These are phyloP conservation scores for Cinchona pubescens DNA, from an alignment of 257 asterid species.

Conservation along the genomic window DNA sequence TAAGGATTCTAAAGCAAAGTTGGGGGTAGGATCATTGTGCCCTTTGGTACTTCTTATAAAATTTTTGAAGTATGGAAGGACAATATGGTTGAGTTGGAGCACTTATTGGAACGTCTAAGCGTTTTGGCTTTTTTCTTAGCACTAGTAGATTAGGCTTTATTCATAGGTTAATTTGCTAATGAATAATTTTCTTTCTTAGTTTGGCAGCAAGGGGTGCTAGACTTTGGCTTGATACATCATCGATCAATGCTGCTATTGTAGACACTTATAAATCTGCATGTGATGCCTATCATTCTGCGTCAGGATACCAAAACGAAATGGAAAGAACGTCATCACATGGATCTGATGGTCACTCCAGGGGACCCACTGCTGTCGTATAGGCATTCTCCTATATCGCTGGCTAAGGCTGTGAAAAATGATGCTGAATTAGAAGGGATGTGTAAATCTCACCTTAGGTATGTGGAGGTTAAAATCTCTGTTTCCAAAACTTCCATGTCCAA, in stretches of 20 bases:
- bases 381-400: constrained; percentile 80
- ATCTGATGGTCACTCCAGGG: constrained; percentile 31
- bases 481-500: not conserved
- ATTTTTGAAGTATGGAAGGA: not conserved
- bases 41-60: not conserved
- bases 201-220: constrained; percentile 73
- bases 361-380: constrained; percentile 48
- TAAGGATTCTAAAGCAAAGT: not conserved
- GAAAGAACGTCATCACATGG: constrained; percentile 26
- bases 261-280: constrained; percentile 63
- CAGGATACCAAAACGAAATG: constrained; percentile 22
- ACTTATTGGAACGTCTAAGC: not conserved
- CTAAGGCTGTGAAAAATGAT: constrained; percentile 92
- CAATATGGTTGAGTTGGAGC: not conserved
- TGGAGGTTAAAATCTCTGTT: constrained; percentile 8
- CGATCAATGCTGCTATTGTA: constrained; percentile 82
- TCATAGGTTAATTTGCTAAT: constrained; percentile 2
- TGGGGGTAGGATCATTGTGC: not conserved
- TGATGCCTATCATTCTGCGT: constrained; percentile 38
- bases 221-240: constrained; percentile 87
- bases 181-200: constrained; percentile 32
- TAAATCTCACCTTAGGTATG: constrained; percentile 78
- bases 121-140: not conserved
- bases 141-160: not conserved
- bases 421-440: constrained; percentile 95